These are phyloP conservation scores for Cornus suecica DNA, from an alignment of 148 eudicot species.

Conservation along the genomic window DNA sequence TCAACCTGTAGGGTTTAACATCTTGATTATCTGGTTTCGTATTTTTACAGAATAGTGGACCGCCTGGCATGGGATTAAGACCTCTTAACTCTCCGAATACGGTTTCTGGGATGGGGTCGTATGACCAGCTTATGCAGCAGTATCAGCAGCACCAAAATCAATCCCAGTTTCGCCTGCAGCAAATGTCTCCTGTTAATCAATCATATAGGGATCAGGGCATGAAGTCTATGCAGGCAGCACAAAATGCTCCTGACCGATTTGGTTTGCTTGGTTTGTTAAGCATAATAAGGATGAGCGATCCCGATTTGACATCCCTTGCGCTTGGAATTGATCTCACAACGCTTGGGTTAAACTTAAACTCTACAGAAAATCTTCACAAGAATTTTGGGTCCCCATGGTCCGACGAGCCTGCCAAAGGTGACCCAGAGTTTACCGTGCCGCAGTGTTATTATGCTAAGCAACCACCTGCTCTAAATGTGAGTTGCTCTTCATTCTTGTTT, in stretches of 20 bases:
- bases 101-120: conserved; percentile 45
- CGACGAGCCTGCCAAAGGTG: conserved; percentile 66
- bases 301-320: conserved; percentile 71
- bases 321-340: conserved; percentile 77
- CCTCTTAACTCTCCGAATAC: conserved; percentile 42
- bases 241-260: conserved; percentile 61
- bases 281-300: conserved; percentile 60
- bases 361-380: conserved; percentile 67
- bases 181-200: conserved; percentile 67
- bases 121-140: conserved; percentile 70
- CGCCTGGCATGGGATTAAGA: conserved; percentile 45
- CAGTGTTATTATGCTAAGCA: conserved; percentile 59
- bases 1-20: background rate
- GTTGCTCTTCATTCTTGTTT: conserved; percentile 17
- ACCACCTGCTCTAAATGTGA: conserved; percentile 57
- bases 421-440: conserved; percentile 65
- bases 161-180: conserved; percentile 56
- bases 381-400: conserved; percentile 91
- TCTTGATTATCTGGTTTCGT: background rate
- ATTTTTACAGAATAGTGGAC: conserved; percentile 22
- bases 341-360: conserved; percentile 69
- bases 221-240: conserved; percentile 70
- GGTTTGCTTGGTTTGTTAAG: conserved; percentile 70
- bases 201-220: conserved; percentile 71
- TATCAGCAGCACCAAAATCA: conserved; percentile 71